Base-by-base conservation (phyloP, 2,329 filamentous ascomycete genomes). In the Zymoseptoria tritici region DNA sequence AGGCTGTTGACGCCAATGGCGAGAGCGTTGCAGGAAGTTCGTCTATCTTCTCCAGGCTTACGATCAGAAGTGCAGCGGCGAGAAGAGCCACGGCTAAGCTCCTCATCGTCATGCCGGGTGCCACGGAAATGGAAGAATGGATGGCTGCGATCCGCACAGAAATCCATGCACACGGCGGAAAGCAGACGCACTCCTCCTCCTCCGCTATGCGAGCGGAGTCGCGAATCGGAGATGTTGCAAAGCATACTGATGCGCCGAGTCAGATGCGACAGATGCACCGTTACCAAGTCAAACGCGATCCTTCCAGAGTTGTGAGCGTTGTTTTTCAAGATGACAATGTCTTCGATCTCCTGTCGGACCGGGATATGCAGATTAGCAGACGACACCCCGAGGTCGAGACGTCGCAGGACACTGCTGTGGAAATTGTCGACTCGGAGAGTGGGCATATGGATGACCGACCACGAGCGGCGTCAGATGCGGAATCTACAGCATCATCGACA, bases 121-220 rank as follows among this genome's bases (percentile, higher is more conserved):
- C 87, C 2, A 84, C 87, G 63, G 85, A 89, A 52, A 89, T 93
- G 87, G 86, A 91, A 61, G 76, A 78, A 51, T 94, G 90, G 90
- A 84, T 93, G 71, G 79, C 81, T 1, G 79, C 81, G 0, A 76
- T 93, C 29, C 82, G 89, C 49, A 81, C 81, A 57, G 85, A 89
- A 68, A 91, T 93, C 56, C 85, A 90, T 66, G 78, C 79, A 5
- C 74, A 89, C 7, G 87, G 88, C 26, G 88, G 88, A 19, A 87
- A 83, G 75, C 86, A 83, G 71, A 78, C 79, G 58, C 71, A 83
- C 22, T 82, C 84, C 0, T 36, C 62, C 64, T 22, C 36, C 49
- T 7, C 29, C 52, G 20, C 57, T 57, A 9, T 49, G 42, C n/a
- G 55, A 58, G 19, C 55, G 59, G 13, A 56, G 9, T 29, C 26